Conservation (phyloP, 768 basidiomycete genomes). For the Sistotremastrum niveocremeum region DNA sequence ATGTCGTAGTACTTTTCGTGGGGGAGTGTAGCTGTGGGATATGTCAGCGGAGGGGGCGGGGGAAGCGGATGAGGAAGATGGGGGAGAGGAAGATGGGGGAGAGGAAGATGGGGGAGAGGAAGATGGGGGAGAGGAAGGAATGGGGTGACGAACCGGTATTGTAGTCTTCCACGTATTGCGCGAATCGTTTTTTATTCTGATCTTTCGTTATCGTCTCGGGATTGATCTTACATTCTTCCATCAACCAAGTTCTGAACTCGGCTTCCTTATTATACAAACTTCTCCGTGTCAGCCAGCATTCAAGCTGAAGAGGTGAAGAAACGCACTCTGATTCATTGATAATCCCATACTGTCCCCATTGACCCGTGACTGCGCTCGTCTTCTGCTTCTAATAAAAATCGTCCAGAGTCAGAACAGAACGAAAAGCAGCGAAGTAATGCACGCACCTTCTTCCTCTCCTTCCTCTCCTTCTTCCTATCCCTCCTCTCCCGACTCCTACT, state of each 20-base stretch:
- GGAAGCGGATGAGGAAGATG: background rate
- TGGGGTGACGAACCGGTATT: slow-evolving; percentile 46
- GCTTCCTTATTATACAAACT: slow-evolving; percentile 73
- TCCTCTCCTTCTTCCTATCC: slow-evolving; percentile 23
- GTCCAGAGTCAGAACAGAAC: no score
- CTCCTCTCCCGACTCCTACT: slow-evolving; percentile 29
- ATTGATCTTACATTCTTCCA: slow-evolving; percentile 85
- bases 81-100: background rate
- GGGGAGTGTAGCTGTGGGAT: slow-evolving; percentile 62
- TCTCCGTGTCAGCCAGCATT: background rate
- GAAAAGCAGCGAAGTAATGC: no score
- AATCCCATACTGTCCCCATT: slow-evolving; percentile 88
- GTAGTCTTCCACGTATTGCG: slow-evolving; percentile 68
- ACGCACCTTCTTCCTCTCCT: slow-evolving; percentile 31
- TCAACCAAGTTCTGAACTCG: slow-evolving; percentile 86
- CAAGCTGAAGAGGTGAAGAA: background rate
- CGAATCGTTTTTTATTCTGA: slow-evolving; percentile 74
- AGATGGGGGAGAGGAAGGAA: background rate
- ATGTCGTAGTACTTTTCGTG: slow-evolving; percentile 95
- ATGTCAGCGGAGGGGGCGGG: background rate
- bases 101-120: background rate
- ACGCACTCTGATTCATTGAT: slow-evolving; percentile 78
- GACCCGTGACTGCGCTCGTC: slow-evolving; percentile 36
- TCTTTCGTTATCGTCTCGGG: slow-evolving; percentile 83
- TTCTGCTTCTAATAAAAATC: slow-evolving; percentile 37